Conservation (phyloP, 345 rosid genomes). For the Pistacia atlantica region DNA sequence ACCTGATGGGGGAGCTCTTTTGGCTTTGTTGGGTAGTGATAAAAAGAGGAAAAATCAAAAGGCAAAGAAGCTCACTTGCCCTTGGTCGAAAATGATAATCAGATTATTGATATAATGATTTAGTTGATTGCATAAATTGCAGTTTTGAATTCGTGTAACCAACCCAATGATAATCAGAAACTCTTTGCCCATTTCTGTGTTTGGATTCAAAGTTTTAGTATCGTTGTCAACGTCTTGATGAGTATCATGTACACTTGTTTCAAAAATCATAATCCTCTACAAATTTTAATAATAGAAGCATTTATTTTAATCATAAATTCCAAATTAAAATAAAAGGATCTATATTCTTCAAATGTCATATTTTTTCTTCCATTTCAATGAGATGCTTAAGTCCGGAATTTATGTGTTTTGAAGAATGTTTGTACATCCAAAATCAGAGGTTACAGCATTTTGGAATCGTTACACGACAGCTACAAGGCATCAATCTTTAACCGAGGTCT, state of each 20-base stretch:
- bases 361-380: neutral
- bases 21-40: neutral
- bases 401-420: neutral
- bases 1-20: neutral
- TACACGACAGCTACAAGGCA: neutral
- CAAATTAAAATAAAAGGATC: neutral
- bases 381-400: neutral
- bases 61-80: neutral
- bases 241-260: too few species aligned
- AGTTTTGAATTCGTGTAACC: neutral
- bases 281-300: too few species aligned
- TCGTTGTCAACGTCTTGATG: too few species aligned
- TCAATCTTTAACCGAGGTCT: slow-evolving; percentile 76
- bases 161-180: neutral
- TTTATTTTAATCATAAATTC: neutral
- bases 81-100: neutral
- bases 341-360: neutral
- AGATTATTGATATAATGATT: neutral
- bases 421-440: neutral
- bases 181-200: neutral
- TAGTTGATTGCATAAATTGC: neutral
- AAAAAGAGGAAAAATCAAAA: neutral
- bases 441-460: neutral
- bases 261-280: too few species aligned
- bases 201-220: neutral